Base-by-base conservation (phyloP, 495 filamentous ascomycete species). In the Annulohypoxylon nitens region DNA sequence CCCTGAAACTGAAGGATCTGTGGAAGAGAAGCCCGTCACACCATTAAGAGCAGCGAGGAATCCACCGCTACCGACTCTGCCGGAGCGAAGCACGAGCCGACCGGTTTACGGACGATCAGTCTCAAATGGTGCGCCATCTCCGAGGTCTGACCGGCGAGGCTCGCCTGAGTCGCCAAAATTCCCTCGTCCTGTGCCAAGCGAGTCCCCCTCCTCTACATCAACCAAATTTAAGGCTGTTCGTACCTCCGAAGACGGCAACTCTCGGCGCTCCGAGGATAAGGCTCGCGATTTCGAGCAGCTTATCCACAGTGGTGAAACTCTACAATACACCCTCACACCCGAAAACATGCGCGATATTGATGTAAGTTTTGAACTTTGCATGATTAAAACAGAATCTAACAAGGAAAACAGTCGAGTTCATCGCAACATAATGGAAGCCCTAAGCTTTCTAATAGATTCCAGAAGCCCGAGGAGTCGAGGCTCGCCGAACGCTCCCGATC, bases 271-370 rank as follows among this genome's bases (percentile, higher is more conserved):
- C 18, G 83, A 74, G 14, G 78, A 83, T 67, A 79, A 82, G 10
- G 83, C 80, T 34, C 79, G 82, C 23, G 80, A 85, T 55, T 94
- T 99, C 79, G 96, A 99, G 75, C 88, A 95, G 71, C 85, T 98
- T 39, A 96, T 99, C 66, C 90, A 92, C 41, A 94, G 94, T 79
- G 90, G 94, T 64, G 91, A 97, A 78, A 98, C 96, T 2, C 91
- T 99, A 51, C 94, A 95, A 79, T 98, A 91, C 78, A 98, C 96
- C 2, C 86, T 98, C 34, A 99, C 96, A 1, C 95, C 96, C 1
- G 90, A 93, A 76, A 93, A 86, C 67, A 92, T 98, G 86, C 90
- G 95, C 58, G 91, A 95, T 68, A 92, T 95, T 71, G 91, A 95
- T 76, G 92, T 93, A 83, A 83, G 90, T 81, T n/a, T 11, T 41